Evolutionary conservation across 129 eudicot species (phyloP), one percentile per base, ranked within the genome.

Genomic region (Arctium minus): DNA sequence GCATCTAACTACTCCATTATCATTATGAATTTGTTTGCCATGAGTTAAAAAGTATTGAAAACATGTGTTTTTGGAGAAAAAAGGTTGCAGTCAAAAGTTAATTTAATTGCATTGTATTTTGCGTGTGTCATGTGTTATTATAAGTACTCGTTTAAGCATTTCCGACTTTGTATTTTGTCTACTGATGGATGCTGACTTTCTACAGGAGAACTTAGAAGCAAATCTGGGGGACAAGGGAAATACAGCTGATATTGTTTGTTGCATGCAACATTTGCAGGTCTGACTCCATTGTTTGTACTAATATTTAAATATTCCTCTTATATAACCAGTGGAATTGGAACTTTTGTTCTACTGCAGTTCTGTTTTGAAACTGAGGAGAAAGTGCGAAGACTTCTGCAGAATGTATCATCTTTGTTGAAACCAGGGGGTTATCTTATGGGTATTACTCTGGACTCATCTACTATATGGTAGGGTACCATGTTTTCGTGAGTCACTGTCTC

Each of bases 231-330:
- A 91, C 77, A 89, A 86, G 85, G 92, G 83, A 40, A 86, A 93
- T 78, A 88, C 89, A 80, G 95, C 93, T 71, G 99, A 96, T 86
- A 70, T 90, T 10, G 99, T 93, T 79, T 89, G 90, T 89, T 96
- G 99, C 92, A 93, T 96, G 98, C 97, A 93, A 79, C 98, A 88
- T 79, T 88, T 95, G 84, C 97, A 94, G 95, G 97, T 95, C 56
- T 15, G 56, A 79, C 50, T 80, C 46, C 36, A 50, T 50, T 68
- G 39, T 44, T 64, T 38, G 10, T 69, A 53, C 53, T 33, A 1
- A 74, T 78, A 9, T 10, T 10, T 30, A 27, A 10, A 22, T 3
- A 30, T 48, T 17, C 15, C 18, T 79, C 62, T 71, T 67, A 42
- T 76, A 6, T 73, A 39, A 78, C 10, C 50, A 42, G 36, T 11